Base-by-base conservation (phyloP, 805 yeast species). In the Teunomyces lycoperdinae region DNA sequence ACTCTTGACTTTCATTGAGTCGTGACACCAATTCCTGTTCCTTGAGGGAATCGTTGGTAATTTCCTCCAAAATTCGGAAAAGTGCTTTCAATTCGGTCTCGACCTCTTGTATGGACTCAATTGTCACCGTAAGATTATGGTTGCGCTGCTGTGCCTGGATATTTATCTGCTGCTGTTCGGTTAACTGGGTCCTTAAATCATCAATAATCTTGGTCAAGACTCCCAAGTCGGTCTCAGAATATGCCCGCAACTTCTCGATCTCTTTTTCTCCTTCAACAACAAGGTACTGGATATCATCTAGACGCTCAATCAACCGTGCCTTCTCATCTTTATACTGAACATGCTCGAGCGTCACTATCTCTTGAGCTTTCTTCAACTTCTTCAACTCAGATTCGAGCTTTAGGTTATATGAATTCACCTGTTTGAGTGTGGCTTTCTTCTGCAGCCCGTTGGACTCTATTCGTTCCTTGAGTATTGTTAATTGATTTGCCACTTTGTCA, bases 271-370 rank as follows among this genome's bases (percentile, higher is more conserved):
- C 62, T 48, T 84, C 89, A 10, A 79, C 65, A 13, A 81, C 68
- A 38, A 82, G 64, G 47, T 79, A 82, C 48, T 79, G 81, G 47
- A 78, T 76, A 50, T 82, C 83, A 54, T 87, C 89, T 7, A 85
- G 63, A 47, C 80, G 78, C 42, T 78, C 78, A 13, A 83, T 73
- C 46, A 85, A 61, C 35, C 77, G 65, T n/a, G 71, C 66, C 61
- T 87, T 88, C 43, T 83, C 83, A 13, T 74, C 66, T 63, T 82
- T 85, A 64, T 87, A 87, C 40, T 74, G 77, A 20, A 76, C 71
- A 59, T 85, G 88, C 52, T 85, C 89, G 9, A 68, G 57, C 0
- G 85, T 77, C 42, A 87, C 67, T 9, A 73, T 62, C 57, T 87
- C 88, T 60, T 88, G 94, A 2, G 77, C 63, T 42, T 71, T 76